Evolutionary conservation across 2,329 filamentous ascomycete genomes (phyloP).

Genomic region (Claviceps humidiphila): DNA sequence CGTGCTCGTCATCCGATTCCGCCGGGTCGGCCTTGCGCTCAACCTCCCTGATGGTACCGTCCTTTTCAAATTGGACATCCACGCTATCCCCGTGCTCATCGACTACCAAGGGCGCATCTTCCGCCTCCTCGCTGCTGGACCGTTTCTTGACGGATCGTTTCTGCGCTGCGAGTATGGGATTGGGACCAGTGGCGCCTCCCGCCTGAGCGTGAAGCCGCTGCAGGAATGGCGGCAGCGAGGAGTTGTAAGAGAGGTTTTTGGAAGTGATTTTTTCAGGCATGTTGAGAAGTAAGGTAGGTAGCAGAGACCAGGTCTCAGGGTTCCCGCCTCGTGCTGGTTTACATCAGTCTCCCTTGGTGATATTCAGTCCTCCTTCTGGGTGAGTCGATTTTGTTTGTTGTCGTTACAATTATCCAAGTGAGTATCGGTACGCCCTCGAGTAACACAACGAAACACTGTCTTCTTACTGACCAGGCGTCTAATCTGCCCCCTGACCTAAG

Average conservation of each 20-base stretch:
- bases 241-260: conserved; percentile 57
- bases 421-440: too few species aligned
- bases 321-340: neutral
- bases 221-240: conserved; percentile 46
- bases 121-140: conserved; percentile 55
- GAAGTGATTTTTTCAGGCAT: conserved; percentile 51
- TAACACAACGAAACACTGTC: too few species aligned
- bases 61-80: conserved; percentile 29
- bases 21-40: conserved; percentile 9
- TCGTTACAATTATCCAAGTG: too few species aligned
- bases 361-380: too few species aligned
- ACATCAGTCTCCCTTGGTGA: neutral
- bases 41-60: conserved; percentile 24
- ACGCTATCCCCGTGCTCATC: conserved; percentile 59
- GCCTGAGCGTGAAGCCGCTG: conserved; percentile 40
- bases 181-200: conserved; percentile 35
- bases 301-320: neutral
- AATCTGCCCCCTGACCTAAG: too few species aligned
- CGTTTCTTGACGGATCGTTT: conserved; percentile 39
- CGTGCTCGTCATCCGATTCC: conserved; percentile 10
- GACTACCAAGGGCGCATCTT: conserved; percentile 64
- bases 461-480: too few species aligned
- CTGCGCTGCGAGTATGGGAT: conserved; percentile 36
- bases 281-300: conserved; percentile 5
- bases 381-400: neutral